These are phyloP conservation scores for Candida alai DNA, from an alignment of 805 yeast species.

Conservation along the genomic window DNA sequence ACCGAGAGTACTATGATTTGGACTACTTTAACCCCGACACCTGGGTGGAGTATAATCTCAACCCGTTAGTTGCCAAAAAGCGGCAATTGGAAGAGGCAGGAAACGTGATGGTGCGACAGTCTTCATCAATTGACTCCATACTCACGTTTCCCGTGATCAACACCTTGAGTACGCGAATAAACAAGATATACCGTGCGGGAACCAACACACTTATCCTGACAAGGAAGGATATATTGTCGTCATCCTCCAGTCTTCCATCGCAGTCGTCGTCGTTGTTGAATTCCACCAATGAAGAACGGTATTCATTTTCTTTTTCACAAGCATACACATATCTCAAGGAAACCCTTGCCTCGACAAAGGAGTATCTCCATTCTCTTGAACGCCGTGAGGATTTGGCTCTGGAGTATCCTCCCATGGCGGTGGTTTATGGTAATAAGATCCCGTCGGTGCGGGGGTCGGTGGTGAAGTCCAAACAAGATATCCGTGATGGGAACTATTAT, in stretches of 20 bases:
- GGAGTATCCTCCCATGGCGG: slow-evolving; percentile 77
- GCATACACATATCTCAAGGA: slow-evolving; percentile 62
- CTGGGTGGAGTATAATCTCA: slow-evolving; percentile 74
- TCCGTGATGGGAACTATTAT: slow-evolving; percentile 66
- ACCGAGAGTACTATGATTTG: slow-evolving; percentile 55
- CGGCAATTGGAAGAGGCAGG: slow-evolving; percentile 24
- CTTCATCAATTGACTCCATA: slow-evolving; percentile 8
- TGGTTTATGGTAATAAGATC: slow-evolving; percentile 74
- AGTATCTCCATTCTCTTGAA: slow-evolving; percentile 53
- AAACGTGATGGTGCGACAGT: background rate
- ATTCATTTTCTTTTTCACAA: slow-evolving; percentile 45
- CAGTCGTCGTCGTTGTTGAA: background rate
- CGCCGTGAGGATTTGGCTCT: slow-evolving; percentile 43
- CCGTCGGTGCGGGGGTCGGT: slow-evolving; percentile 84
- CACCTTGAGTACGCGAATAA: slow-evolving; percentile 24
- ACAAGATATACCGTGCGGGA: slow-evolving; percentile 19
- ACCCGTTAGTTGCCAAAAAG: slow-evolving; percentile 61
- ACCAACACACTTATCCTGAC: too few species aligned
- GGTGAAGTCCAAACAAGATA: slow-evolving; percentile 58
- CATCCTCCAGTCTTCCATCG: background rate
- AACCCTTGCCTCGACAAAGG: slow-evolving; percentile 56
- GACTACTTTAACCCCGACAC: slow-evolving; percentile 78
- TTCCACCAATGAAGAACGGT: slow-evolving; percentile 9
- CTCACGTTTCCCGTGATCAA: slow-evolving; percentile 21
- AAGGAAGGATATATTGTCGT: background rate